These are phyloP conservation scores for Lasiodiplodia gonubiensis DNA, from an alignment of 2,329 filamentous ascomycete species.

Conservation along the genomic window DNA sequence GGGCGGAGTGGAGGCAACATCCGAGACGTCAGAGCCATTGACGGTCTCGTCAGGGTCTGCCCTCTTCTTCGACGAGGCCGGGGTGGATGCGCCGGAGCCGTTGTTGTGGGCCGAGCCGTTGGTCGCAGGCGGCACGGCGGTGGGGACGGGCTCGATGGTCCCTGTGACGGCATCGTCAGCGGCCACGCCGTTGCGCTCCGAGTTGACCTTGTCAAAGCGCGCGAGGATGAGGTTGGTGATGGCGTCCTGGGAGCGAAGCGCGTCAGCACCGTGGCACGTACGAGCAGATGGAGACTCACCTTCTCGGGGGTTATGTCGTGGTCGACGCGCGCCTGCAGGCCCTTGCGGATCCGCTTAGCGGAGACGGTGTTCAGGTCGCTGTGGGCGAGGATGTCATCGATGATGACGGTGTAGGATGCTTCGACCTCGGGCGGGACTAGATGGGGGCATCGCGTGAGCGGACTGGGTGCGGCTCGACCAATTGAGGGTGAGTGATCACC, in stretches of 20 bases:
- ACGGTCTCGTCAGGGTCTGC: slow-evolving; percentile 43
- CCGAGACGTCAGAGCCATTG: slow-evolving; percentile 48
- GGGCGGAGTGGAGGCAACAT: slow-evolving; percentile 49
- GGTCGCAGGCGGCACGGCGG: slow-evolving; percentile 37
- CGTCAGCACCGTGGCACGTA: background rate
- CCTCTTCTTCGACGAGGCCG: slow-evolving; percentile 46
- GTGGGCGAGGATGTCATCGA: slow-evolving; percentile 65
- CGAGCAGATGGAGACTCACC: slow-evolving; percentile 47
- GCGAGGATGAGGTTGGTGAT: slow-evolving; percentile 56
- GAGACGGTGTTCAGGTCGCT: slow-evolving; percentile 69
- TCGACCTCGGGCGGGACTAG: slow-evolving; percentile 57
- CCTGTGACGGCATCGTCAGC: slow-evolving; percentile 46
- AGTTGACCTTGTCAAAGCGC: slow-evolving; percentile 57
- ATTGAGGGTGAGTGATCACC: slow-evolving; percentile 25
- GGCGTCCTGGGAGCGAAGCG: slow-evolving; percentile 41
- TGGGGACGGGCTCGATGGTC: slow-evolving; percentile 47
- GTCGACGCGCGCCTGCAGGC: slow-evolving; percentile 64
- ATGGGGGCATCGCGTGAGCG: slow-evolving; percentile 14
- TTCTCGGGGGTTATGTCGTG: slow-evolving; percentile 68
- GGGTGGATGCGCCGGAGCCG: slow-evolving; percentile 30
- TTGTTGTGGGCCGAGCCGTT: slow-evolving; percentile 36
- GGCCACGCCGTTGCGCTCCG: slow-evolving; percentile 34
- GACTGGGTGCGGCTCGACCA: slow-evolving; percentile 8
- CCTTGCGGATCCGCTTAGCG: slow-evolving; percentile 69
- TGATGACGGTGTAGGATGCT: slow-evolving; percentile 62